A percentile compares a stretch with the other conserved stretches of the same genome.
Evolutionary conservation across 73 alveolate species (phyloP).

Genomic region (Effrenium voratum): DNA sequence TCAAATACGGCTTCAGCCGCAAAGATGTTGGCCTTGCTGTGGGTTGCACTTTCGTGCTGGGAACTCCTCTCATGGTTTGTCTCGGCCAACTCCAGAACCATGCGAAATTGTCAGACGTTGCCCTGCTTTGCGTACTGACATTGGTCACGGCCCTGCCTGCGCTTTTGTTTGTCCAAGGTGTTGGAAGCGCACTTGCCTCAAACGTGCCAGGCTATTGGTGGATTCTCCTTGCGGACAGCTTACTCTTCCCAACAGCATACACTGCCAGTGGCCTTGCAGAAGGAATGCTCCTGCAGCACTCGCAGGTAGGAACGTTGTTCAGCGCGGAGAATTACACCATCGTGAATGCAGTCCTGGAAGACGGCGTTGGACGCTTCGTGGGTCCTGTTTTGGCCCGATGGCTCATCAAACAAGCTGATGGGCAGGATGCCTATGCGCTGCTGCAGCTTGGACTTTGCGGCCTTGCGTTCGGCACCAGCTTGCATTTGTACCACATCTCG

Average conservation of each 20-base stretch:
- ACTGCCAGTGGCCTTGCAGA: slow-evolving; percentile 33
- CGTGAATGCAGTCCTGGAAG: slow-evolving; percentile 15
- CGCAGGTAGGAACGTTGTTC: not conserved
- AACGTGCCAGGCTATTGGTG: not conserved
- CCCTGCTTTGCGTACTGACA: not conserved
- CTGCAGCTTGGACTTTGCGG: not conserved
- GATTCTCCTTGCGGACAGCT: slow-evolving; percentile 4
- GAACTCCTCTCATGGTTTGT: slow-evolving; percentile 7
- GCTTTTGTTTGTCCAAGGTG: not conserved
- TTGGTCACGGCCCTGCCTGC: not conserved
- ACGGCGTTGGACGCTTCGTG: slow-evolving; percentile 19
- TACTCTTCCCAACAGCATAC: slow-evolving; percentile 10
- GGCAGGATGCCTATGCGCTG: slow-evolving; percentile 27
- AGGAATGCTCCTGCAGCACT: slow-evolving; percentile 1
- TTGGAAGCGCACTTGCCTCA: not conserved
- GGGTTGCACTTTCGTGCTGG: slow-evolving; percentile 10
- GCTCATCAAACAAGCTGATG: not conserved
- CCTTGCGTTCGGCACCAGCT: slow-evolving; percentile 8
- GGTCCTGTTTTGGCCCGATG: slow-evolving; percentile 29
- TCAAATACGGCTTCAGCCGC: slow-evolving; percentile 12
- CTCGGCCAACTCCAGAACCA: not conserved
- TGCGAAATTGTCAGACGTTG: not conserved
- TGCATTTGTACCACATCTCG: slow-evolving; percentile 26
- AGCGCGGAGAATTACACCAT: not conserved
- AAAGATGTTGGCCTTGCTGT: not conserved